Conservation (phyloP, 345 rosid species). For the Lagerstroemia speciosa region DNA sequence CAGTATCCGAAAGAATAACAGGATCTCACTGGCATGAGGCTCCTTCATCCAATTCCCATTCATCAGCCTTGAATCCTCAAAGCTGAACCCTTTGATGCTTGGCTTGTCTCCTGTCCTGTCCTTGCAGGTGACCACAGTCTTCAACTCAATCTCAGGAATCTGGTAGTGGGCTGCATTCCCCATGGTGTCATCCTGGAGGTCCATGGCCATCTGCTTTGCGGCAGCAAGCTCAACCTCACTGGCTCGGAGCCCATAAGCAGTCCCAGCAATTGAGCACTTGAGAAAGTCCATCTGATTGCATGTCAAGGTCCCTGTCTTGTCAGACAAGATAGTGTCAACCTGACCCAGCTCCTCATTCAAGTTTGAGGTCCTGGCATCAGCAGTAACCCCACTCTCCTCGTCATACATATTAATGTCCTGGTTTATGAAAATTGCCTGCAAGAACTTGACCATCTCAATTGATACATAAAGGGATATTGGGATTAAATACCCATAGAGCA, state of each 20-base stretch:
- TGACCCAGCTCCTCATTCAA: constrained; percentile 77
- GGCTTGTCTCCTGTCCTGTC: constrained; percentile 11
- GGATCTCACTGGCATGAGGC: constrained; percentile 30
- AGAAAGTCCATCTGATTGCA: constrained; percentile 76
- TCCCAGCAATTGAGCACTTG: constrained; percentile 76
- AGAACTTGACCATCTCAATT: constrained; percentile 62
- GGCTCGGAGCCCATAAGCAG: constrained; percentile 45
- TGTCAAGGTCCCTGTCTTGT: constrained; percentile 82
- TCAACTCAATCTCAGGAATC: constrained; percentile 2
- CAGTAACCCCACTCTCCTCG: constrained; percentile 42
- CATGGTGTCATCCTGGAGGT: constrained; percentile 22
- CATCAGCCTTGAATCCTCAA: constrained; percentile 54
- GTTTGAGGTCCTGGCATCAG: constrained; percentile 62
- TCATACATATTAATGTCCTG: constrained; percentile 59
- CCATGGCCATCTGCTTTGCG: constrained; percentile 40
- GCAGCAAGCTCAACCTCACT: constrained; percentile 62
- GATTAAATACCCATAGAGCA: constrained; percentile 65
- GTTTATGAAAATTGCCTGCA: constrained; percentile 63
- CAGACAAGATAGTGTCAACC: constrained; percentile 63
- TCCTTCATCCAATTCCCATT: constrained; percentile 41
- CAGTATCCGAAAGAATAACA: constrained; percentile 61
- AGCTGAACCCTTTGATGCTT: constrained; percentile 52
- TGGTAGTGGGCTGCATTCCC: constrained; percentile 8
- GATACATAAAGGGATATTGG: constrained; percentile 78
- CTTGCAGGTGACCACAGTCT: not conserved